A percentile compares a stretch with the other conserved stretches of the same genome.
Evolutionary conservation across 257 asterid species (phyloP).

Genomic region (Jasminum sambac): DNA sequence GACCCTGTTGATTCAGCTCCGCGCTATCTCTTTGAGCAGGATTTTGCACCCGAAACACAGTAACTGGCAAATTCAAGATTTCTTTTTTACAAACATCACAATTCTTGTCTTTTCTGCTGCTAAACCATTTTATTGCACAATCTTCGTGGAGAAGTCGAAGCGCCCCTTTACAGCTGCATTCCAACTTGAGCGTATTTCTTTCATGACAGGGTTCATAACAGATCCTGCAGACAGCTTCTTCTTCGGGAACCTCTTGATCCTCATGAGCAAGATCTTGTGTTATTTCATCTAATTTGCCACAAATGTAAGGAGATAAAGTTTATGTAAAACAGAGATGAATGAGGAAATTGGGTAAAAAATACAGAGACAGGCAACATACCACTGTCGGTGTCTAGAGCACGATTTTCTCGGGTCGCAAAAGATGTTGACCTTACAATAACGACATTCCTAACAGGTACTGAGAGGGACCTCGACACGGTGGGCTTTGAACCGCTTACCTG

Average conservation of each 20-base stretch:
- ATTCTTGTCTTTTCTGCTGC: constrained; percentile 52
- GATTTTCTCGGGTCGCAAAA: constrained; percentile 54
- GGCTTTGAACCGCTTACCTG: constrained; percentile 49
- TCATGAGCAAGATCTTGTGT: constrained; percentile 54
- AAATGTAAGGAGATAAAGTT: not conserved
- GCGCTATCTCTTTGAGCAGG: constrained; percentile 40
- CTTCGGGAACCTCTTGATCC: constrained; percentile 96
- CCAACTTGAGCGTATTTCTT: constrained; percentile 73
- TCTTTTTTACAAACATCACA: constrained; percentile 89
- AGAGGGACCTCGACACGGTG: constrained; percentile 76
- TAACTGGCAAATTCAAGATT: constrained; percentile 79
- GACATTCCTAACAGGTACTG: constrained; percentile 67
- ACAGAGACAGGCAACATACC: constrained; percentile 51
- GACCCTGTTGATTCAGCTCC: constrained; percentile 34
- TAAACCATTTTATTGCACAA: constrained; percentile 94
- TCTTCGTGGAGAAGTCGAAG: constrained; percentile 71
- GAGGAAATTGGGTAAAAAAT: not conserved
- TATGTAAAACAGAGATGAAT: not conserved
- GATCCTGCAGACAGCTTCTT: constrained; percentile 92
- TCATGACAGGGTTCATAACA: constrained; percentile 83
- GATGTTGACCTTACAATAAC: constrained; percentile 78
- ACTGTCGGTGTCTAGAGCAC: constrained; percentile 43
- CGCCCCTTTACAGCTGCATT: constrained; percentile 94
- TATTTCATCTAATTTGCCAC: constrained; percentile 54
- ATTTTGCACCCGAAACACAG: constrained; percentile 64